phyloP scores from a whole-genome alignment of 2,329 filamentous ascomycete species.

The Penicillium freii region DNA sequence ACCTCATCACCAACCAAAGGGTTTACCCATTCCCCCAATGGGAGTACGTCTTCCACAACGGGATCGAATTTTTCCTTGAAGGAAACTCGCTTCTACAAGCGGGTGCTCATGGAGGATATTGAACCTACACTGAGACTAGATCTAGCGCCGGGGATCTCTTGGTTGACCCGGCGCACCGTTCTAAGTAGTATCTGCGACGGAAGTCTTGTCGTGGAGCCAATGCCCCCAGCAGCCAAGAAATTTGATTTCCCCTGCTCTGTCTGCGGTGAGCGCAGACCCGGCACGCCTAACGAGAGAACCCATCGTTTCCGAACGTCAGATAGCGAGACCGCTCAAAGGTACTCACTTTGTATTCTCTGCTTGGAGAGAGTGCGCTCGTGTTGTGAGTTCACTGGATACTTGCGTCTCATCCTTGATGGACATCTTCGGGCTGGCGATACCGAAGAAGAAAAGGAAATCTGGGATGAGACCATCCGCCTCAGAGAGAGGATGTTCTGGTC shows the following conservation, averaged over 20 bases:
- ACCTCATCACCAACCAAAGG: constrained; percentile 59
- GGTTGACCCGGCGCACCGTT: constrained; percentile 85
- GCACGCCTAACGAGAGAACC: constrained; percentile 68
- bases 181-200: constrained; percentile 80
- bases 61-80: constrained; percentile 62
- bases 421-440: constrained; percentile 82
- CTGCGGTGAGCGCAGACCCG: constrained; percentile 79
- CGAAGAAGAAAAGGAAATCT: constrained; percentile 81
- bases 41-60: constrained; percentile 41
- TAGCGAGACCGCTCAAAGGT: constrained; percentile 78
- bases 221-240: constrained; percentile 58
- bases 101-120: constrained; percentile 82
- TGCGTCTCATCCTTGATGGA: constrained; percentile 88
- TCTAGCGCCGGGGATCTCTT: constrained; percentile 83
- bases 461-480: constrained; percentile 89
- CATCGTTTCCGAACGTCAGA: constrained; percentile 90
- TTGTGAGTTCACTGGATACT: constrained; percentile 88
- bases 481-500: constrained; percentile 98
- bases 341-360: constrained; percentile 88
- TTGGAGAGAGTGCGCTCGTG: constrained; percentile 78
- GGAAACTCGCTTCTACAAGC: constrained; percentile 92
- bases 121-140: constrained; percentile 92
- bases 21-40: constrained; percentile 55
- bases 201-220: constrained; percentile 83
- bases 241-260: constrained; percentile 71